These are phyloP conservation scores for Aristolochia contorta DNA, from an alignment of 164 flowering plant species.

Conservation along the genomic window DNA sequence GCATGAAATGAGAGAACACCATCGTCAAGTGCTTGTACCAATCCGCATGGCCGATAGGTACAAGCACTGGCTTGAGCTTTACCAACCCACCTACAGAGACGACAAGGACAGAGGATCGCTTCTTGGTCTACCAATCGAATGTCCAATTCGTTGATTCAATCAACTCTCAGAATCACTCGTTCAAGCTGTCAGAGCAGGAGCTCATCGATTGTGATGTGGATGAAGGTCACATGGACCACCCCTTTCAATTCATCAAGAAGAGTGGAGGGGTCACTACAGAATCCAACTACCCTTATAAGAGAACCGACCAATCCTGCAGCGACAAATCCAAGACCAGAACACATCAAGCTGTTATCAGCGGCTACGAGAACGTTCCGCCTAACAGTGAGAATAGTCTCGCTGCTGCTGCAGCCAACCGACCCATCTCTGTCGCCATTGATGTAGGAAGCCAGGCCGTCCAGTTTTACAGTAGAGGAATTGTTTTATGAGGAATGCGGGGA, in stretches of 20 bases:
- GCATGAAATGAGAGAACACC: no score
- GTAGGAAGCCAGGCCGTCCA: background rate
- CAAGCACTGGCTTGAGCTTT: conserved; percentile 27
- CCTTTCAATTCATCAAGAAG: conserved; percentile 6
- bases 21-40: no score
- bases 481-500: conserved; percentile 2
- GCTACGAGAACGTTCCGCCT: conserved; percentile 6
- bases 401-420: conserved; percentile 4
- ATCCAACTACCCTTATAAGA: conserved; percentile 3
- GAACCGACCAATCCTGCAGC: conserved; percentile 1
- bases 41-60: conserved; percentile 29
- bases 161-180: conserved; percentile 34
- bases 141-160: conserved; percentile 35
- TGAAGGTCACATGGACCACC: conserved; percentile 1
- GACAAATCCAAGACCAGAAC: background rate
- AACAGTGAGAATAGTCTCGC: conserved; percentile 4
- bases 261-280: conserved; percentile 6
- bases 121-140: conserved; percentile 46
- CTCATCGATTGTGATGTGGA: conserved; percentile 9
- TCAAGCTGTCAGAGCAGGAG: conserved; percentile 19
- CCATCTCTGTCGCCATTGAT: conserved; percentile 6
- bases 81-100: conserved; percentile 19
- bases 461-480: conserved; percentile 3
- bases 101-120: conserved; percentile 28
- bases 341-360: conserved; percentile 2